Evolutionary conservation across 2,329 filamentous ascomycete species (phyloP).

Genomic region (Ceratocystis destructans): DNA sequence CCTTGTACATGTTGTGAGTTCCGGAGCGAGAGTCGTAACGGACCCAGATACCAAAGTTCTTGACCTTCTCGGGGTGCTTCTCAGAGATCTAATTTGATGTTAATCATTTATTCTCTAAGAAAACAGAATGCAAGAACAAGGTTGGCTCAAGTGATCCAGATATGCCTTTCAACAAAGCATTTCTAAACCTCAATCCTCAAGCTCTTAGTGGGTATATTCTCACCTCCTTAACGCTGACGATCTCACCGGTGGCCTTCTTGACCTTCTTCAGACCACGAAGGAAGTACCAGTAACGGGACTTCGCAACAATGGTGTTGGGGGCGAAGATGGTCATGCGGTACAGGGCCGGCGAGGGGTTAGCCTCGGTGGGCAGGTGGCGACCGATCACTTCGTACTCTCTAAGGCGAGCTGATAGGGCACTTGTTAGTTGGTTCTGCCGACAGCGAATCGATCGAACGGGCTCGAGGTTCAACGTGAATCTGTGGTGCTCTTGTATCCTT

Average conservation of each 20-base stretch:
- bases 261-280: constrained; percentile 97
- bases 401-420: constrained; percentile 66
- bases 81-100: constrained; percentile 60
- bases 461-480: constrained; percentile 7
- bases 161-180: background rate
- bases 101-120: background rate
- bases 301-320: constrained; percentile 92
- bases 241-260: constrained; percentile 99
- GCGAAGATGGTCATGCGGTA: constrained; percentile 99
- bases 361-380: constrained; percentile 95
- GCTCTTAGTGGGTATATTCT: constrained; percentile 25
- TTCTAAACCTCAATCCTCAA: background rate
- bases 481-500: constrained; percentile 1
- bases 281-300: constrained; percentile 99
- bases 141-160: background rate
- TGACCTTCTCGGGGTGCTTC: constrained; percentile 99
- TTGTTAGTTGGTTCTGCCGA: constrained; percentile 22
- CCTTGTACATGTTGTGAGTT: constrained; percentile 99
- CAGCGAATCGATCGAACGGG: constrained; percentile 9
- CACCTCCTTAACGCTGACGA: constrained; percentile 93
- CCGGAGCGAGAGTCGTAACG: constrained; percentile 99
- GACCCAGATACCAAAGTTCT: constrained; percentile 99
- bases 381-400: constrained; percentile 99
- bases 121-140: background rate
- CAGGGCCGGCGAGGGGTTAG: constrained; percentile 92